phyloP scores from a whole-genome alignment of 805 yeast genomes.

The Candida boleticola region DNA sequence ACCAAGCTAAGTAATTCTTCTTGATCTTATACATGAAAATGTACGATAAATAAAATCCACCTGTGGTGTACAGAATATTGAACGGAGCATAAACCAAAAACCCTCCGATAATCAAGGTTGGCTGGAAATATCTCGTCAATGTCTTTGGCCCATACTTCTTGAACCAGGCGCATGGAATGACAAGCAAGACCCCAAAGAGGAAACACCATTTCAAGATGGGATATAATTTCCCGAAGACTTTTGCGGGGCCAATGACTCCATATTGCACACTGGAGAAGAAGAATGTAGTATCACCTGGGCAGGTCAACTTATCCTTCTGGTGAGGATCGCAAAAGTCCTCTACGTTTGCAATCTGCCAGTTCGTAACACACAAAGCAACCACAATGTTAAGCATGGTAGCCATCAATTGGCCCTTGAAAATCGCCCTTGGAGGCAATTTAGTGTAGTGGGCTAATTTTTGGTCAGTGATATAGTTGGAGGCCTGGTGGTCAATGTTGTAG shows the following conservation, averaged over 20 bases:
- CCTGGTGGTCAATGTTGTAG: slow-evolving; percentile 62
- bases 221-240: slow-evolving; percentile 56
- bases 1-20: slow-evolving; percentile 51
- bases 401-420: slow-evolving; percentile 48
- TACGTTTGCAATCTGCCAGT: slow-evolving; percentile 39
- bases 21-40: slow-evolving; percentile 56
- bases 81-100: slow-evolving; percentile 50
- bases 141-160: slow-evolving; percentile 33
- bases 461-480: slow-evolving; percentile 51
- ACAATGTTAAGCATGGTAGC: slow-evolving; percentile 35
- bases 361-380: slow-evolving; percentile 33
- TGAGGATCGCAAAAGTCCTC: slow-evolving; percentile 33
- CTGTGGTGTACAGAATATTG: slow-evolving; percentile 52
- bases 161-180: slow-evolving; percentile 35
- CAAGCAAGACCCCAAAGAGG: slow-evolving; percentile 47
- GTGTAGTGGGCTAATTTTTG: slow-evolving; percentile 53
- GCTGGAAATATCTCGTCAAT: slow-evolving; percentile 45
- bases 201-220: slow-evolving; percentile 58
- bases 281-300: slow-evolving; percentile 48
- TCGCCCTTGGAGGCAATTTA: slow-evolving; percentile 59
- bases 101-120: slow-evolving; percentile 53
- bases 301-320: slow-evolving; percentile 34
- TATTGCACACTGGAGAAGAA: slow-evolving; percentile 53
- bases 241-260: slow-evolving; percentile 59
- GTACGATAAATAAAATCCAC: slow-evolving; percentile 58